Conservation (phyloP, 129 eudicot species). For the Artemisia tridentata region DNA sequence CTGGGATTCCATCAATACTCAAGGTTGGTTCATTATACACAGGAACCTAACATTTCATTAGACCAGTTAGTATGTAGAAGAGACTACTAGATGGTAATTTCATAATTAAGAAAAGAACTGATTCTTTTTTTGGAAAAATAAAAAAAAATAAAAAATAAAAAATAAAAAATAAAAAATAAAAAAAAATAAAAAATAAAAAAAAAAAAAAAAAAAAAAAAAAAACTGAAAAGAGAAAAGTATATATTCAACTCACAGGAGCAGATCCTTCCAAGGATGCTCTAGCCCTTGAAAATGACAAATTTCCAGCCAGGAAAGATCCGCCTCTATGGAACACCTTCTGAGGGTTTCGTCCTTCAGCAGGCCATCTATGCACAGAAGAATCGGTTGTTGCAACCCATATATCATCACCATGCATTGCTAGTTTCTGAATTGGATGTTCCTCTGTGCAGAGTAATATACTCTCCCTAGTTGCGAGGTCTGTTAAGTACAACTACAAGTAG, state of each 20-base stretch:
- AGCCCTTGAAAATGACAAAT: constrained; percentile 94
- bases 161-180: neutral
- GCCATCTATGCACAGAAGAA: constrained; percentile 92
- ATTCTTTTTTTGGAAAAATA: neutral
- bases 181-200: neutral
- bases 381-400: constrained; percentile 95
- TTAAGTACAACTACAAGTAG: constrained; percentile 76
- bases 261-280: constrained; percentile 95
- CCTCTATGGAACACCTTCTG: constrained; percentile 84
- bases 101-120: constrained; percentile 4
- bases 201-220: neutral
- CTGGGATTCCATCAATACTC: constrained; percentile 79
- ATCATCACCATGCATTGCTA: constrained; percentile 80
- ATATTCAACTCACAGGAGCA: constrained; percentile 68
- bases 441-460: constrained; percentile 87
- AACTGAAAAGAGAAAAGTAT: neutral
- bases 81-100: neutral
- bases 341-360: constrained; percentile 84
- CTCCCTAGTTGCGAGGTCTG: constrained; percentile 90
- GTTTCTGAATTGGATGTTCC: constrained; percentile 79
- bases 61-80: neutral
- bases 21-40: constrained; percentile 75
- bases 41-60: constrained; percentile 57
- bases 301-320: constrained; percentile 95
- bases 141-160: neutral